Conservation (phyloP, 106 monocot genomes). For the Vanilla planifolia region DNA sequence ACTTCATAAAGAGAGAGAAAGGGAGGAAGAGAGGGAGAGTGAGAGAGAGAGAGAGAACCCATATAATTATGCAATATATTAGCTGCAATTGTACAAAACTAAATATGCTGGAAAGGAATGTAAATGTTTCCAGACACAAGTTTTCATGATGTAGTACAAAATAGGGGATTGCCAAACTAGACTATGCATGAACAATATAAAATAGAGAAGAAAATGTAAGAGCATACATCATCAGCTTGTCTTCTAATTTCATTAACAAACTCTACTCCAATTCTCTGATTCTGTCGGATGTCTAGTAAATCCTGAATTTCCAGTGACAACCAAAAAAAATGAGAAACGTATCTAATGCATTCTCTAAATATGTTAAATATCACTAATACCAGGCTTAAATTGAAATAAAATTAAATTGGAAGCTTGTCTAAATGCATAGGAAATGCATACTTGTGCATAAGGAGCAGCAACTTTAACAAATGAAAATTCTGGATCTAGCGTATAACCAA, state of each 20-base stretch:
- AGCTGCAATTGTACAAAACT: slow-evolving; percentile 1
- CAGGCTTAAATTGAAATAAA: slow-evolving; percentile 3
- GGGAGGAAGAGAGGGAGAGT: neutral
- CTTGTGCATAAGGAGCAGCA: slow-evolving; percentile 94
- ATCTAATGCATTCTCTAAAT: neutral
- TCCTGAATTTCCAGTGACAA: slow-evolving; percentile 51
- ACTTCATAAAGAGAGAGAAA: neutral
- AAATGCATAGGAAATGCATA: slow-evolving; percentile 12
- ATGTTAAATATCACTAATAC: neutral
- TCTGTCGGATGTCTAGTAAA: slow-evolving; percentile 64
- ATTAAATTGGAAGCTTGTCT: neutral
- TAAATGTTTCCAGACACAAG: neutral
- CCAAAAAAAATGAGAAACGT: slow-evolving; percentile 2
- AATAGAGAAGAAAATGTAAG: neutral
- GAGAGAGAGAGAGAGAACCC: neutral
- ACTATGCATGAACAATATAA: neutral
- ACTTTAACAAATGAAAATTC: slow-evolving; percentile 90
- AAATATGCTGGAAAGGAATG: neutral
- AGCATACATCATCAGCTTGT: slow-evolving; percentile 81
- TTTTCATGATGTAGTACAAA: too few species aligned
- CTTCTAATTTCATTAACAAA: slow-evolving; percentile 65
- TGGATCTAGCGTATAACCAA: slow-evolving; percentile 87
- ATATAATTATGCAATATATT: neutral
- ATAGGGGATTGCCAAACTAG: neutral
- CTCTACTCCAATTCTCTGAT: slow-evolving; percentile 40